Evolutionary conservation across 2,329 filamentous ascomycete species (phyloP).

Genomic region (Fusarium cicatricum): DNA sequence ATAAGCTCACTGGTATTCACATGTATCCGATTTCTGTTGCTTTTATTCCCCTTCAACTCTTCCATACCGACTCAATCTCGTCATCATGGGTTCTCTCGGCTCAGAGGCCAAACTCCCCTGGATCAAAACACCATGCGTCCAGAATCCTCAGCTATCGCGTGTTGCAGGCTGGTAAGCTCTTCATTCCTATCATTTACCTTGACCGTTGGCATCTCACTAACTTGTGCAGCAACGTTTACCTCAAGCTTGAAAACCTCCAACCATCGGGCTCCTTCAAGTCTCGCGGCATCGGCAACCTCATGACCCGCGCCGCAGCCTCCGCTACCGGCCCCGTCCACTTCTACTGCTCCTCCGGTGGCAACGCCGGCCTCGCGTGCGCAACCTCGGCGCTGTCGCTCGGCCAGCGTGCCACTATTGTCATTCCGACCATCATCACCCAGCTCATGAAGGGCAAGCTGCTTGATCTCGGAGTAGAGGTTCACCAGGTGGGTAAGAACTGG

Average conservation of each 20-base stretch:
- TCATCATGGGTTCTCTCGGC: slow-evolving; percentile 52
- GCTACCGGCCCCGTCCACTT: slow-evolving; percentile 64
- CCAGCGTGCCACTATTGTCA: slow-evolving; percentile 76
- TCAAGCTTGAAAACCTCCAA: slow-evolving; percentile 87
- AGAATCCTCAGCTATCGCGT: slow-evolving; percentile 71
- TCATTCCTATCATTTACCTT: not conserved
- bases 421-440: slow-evolving; percentile 70
- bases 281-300: slow-evolving; percentile 76
- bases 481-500: slow-evolving; percentile 74
- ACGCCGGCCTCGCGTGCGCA: slow-evolving; percentile 84
- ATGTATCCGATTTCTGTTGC: too few relatives aligned
- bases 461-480: slow-evolving; percentile 72
- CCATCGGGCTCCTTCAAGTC: slow-evolving; percentile 90
- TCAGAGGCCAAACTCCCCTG: slow-evolving; percentile 62
- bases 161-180: slow-evolving; percentile 73
- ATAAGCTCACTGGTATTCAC: too few relatives aligned
- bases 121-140: slow-evolving; percentile 75
- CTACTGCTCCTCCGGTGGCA: slow-evolving; percentile 83
- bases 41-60: too few relatives aligned
- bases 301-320: slow-evolving; percentile 54
- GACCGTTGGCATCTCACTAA: slow-evolving; percentile 12
- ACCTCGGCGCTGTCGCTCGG: slow-evolving; percentile 72
- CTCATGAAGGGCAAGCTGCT: slow-evolving; percentile 77
- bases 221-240: slow-evolving; percentile 71
- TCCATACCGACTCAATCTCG: too few relatives aligned